phyloP scores from a whole-genome alignment of 2,329 filamentous ascomycete species.

The Fusarium heterosporum region DNA sequence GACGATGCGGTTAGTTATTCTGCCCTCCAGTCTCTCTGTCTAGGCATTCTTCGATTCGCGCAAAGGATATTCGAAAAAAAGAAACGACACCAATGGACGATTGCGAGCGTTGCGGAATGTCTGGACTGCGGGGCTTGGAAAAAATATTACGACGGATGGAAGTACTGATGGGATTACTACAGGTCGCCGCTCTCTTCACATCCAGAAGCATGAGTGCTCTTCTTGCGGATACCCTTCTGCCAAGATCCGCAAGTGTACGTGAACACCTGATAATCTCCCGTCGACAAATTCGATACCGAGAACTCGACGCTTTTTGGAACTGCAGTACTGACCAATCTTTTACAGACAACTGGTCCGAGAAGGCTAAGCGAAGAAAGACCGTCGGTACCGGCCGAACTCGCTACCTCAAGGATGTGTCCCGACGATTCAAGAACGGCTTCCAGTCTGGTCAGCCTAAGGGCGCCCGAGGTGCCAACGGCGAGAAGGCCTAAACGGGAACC shows the following conservation, averaged over 20 bases:
- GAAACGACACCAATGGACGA: slow-evolving; percentile 19
- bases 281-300: slow-evolving; percentile 26
- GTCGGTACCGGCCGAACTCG: slow-evolving; percentile 96
- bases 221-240: slow-evolving; percentile 96
- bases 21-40: slow-evolving; percentile 28
- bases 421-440: slow-evolving; percentile 98
- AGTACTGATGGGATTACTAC: slow-evolving; percentile 47
- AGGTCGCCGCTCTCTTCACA: slow-evolving; percentile 97
- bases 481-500: slow-evolving; percentile 51
- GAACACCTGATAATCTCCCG: slow-evolving; percentile 9
- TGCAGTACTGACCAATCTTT: slow-evolving; percentile 34
- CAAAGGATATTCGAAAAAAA: slow-evolving; percentile 24
- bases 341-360: slow-evolving; percentile 99
- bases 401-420: slow-evolving; percentile 91
- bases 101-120: slow-evolving; percentile 32
- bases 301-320: slow-evolving; percentile 1
- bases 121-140: slow-evolving; percentile 16
- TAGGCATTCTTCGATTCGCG: slow-evolving; percentile 30
- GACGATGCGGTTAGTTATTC: slow-evolving; percentile 88
- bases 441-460: slow-evolving; percentile 88
- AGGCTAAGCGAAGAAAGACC: slow-evolving; percentile 99
- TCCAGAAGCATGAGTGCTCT: slow-evolving; percentile 99
- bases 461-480: slow-evolving; percentile 71
- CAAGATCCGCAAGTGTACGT: slow-evolving; percentile 99
- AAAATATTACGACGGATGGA: slow-evolving; percentile 9